phyloP scores from a whole-genome alignment of 2,329 filamentous ascomycete species.

The Stagonosporopsis cucurbitacearum region DNA sequence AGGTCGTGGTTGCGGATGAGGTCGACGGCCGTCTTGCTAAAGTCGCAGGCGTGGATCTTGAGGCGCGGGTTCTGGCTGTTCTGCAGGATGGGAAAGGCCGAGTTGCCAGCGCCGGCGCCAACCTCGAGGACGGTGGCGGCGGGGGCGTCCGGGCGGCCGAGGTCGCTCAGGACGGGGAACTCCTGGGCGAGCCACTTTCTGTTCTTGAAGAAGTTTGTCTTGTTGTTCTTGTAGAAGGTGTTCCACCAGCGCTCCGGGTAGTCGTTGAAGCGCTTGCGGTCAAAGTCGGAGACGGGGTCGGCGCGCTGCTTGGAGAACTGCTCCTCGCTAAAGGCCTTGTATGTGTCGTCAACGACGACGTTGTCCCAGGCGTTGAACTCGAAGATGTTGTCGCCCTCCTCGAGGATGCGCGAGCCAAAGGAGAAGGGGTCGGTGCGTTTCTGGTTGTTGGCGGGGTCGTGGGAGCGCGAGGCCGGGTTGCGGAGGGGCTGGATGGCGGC shows the following conservation, averaged over 20 bases:
- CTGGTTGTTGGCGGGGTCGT: constrained; percentile 75
- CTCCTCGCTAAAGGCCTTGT: constrained; percentile 81
- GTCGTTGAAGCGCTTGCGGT: constrained; percentile 87
- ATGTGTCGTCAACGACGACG: constrained; percentile 88
- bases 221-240: constrained; percentile 97
- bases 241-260: constrained; percentile 98
- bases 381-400: constrained; percentile 87
- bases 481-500: constrained; percentile 54
- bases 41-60: constrained; percentile 92
- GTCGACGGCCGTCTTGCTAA: constrained; percentile 92
- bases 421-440: constrained; percentile 94
- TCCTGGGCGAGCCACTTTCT: constrained; percentile 97
- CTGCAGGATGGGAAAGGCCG: constrained; percentile 86
- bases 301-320: constrained; percentile 87
- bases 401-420: constrained; percentile 88
- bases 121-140: constrained; percentile 81
- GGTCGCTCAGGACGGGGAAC: constrained; percentile 82
- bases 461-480: constrained; percentile 65
- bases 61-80: constrained; percentile 83
- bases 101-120: constrained; percentile 94
- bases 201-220: constrained; percentile 97
- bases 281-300: constrained; percentile 89
- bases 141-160: constrained; percentile 74
- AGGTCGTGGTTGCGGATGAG: constrained; percentile 82
- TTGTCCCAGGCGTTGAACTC: constrained; percentile 99